Percentiles rank a stretch among this genome's conserved stretches.
phyloP scores from a whole-genome alignment of 2,329 filamentous ascomycete species.

The Fusarium napiforme region DNA sequence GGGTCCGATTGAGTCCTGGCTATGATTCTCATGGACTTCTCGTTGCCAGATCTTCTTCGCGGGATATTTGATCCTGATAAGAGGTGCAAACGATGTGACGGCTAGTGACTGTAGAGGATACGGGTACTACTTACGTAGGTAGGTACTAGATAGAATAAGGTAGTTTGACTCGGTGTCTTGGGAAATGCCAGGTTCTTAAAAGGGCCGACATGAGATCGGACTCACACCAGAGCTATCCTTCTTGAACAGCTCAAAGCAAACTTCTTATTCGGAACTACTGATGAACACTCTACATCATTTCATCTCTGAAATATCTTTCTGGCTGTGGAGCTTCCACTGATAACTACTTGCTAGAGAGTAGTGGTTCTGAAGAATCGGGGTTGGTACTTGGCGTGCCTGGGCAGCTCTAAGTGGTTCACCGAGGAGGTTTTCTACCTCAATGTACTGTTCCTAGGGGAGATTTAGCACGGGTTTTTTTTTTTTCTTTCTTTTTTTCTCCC shows the following conservation, averaged over 20 bases:
- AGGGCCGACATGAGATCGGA: background rate
- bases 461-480: conserved; percentile 4
- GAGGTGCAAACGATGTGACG: background rate
- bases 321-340: conserved; percentile 37
- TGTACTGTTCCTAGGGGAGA: conserved; percentile 37
- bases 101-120: background rate
- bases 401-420: conserved; percentile 41
- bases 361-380: conserved; percentile 30
- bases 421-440: conserved; percentile 41
- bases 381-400: conserved; percentile 28
- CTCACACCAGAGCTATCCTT: background rate
- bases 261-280: background rate
- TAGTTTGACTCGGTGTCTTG: background rate
- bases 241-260: background rate
- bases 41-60: background rate
- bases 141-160: background rate
- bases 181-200: background rate
- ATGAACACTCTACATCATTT: background rate
- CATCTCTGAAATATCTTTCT: background rate
- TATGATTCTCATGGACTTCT: conserved; percentile 39
- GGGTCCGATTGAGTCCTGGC: conserved; percentile 34
- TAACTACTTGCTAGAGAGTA: conserved; percentile 37
- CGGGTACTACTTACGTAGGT: background rate
- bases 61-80: background rate
- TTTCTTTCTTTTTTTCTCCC: too few species aligned